Evolutionary conservation across 1,284 basidiomycete species (phyloP), one percentile per base, ranked within the genome.

Genomic region (Irpex lacteus): DNA sequence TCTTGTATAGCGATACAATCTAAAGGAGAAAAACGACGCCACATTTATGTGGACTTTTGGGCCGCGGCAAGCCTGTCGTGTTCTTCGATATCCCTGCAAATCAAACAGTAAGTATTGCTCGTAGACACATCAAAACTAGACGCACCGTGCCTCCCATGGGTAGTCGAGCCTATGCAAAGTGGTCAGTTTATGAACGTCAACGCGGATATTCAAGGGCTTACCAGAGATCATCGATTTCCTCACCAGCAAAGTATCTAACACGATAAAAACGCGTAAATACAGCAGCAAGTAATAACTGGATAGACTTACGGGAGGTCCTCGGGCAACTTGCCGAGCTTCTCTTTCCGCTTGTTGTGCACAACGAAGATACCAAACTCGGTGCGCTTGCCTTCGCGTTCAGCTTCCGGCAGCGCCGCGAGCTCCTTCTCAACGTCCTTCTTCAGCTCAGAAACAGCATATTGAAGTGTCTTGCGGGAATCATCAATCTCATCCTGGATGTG

Each of bases 261-360:
- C 9, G 50, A 6, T 8, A 21, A 18, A 4, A 18, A 18, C 32
- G 21, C 26, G 52, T 53, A 19, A 15, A 36, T 1, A n/a, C 26
- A 13, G 55, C 40, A 57, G 26, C 65, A 50, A 49, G 50, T 38
- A 37, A 21, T 56, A 60, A 36, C 15, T 61, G 56, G 38, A 61
- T 44, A 34, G 49, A 60, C 87, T 71, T 73, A 95, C 88, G 83
- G 85, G 52, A 86, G 81, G 60, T 85, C 83, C 3, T 77, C 70
- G 7, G 94, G 92, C 55, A 98, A 77, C 53, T 84, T 76, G 32
- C 87, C 94, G 52, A 88, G 75, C 79, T 98, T 98, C 54, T 83
- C 81, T 80, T 97, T 97, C 67, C 88, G 80, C 80, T 98, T 98
- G 82, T 98, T 97, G 79, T 98, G 95, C 15, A 98, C 96, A 47